Percentiles rank a stretch among this genome's conserved stretches.
phyloP scores from a whole-genome alignment of 208 protist species.

The Leishmania amazonensis region DNA sequence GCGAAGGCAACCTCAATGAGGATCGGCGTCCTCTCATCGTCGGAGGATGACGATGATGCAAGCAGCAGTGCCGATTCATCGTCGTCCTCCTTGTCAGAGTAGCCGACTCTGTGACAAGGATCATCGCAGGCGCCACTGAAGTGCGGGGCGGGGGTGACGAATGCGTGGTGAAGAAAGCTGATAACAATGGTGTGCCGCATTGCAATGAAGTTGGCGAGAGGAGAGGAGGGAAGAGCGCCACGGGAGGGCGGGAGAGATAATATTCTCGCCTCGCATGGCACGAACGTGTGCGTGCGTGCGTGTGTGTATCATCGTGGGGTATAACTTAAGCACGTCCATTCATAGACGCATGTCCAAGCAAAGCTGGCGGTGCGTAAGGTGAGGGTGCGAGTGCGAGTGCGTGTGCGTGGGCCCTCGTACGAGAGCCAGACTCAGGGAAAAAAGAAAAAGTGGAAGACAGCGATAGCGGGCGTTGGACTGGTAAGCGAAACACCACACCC shows the following conservation, averaged over 20 bases:
- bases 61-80: conserved; percentile 14
- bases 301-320: not conserved
- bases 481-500: not conserved
- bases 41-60: conserved; percentile 52
- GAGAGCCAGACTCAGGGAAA: not conserved
- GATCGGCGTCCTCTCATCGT: conserved; percentile 70
- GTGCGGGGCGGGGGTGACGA: not conserved
- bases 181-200: not conserved
- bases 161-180: not conserved
- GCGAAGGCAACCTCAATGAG: conserved; percentile 12
- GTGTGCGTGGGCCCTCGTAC: not conserved
- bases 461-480: not conserved
- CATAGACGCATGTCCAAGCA: not conserved
- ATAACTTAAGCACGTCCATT: not conserved
- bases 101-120: not conserved
- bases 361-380: not conserved
- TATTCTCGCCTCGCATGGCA: not conserved
- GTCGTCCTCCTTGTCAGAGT: not conserved
- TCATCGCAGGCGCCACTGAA: not conserved
- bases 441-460: not conserved
- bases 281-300: not conserved
- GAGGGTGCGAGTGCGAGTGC: not conserved
- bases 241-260: not conserved
- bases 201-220: not conserved
- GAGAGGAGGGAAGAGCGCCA: not conserved